Conservation (phyloP, 331 rosid species). For the Cydonia oblonga region DNA sequence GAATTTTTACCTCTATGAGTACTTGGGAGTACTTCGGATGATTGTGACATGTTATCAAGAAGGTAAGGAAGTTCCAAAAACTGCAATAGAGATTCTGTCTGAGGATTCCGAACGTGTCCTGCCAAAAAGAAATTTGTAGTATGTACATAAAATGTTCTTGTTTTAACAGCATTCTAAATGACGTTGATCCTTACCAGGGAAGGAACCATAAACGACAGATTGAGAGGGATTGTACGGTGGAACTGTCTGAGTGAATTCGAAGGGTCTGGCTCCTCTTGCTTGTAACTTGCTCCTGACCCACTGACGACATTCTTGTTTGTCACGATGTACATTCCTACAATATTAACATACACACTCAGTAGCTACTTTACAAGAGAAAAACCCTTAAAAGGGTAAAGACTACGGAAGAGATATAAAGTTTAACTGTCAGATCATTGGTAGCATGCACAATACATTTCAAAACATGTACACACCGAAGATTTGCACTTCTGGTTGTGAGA, state of each 20-base stretch:
- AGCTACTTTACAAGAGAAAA: not conserved
- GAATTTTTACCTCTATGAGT: conserved; percentile 43
- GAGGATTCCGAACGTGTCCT: conserved; percentile 61
- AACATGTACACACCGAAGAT: conserved; percentile 49
- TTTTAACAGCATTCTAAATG: conserved; percentile 3
- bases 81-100: conserved; percentile 73
- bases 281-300: conserved; percentile 62
- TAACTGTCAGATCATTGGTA: not conserved
- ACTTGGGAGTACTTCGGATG: conserved; percentile 27
- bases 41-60: conserved; percentile 47
- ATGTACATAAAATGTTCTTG: not conserved
- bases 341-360: conserved; percentile 8
- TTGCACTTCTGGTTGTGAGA: conserved; percentile 40
- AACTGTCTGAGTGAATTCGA: conserved; percentile 64
- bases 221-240: conserved; percentile 56
- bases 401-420: not conserved
- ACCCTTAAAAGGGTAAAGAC: not conserved
- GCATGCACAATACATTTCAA: not conserved
- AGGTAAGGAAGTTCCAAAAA: conserved; percentile 84
- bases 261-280: conserved; percentile 67
- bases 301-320: conserved; percentile 49
- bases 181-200: conserved; percentile 26
- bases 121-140: conserved; percentile 12
- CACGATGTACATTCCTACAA: conserved; percentile 38
- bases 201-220: conserved; percentile 22